Evolutionary conservation across 2,329 filamentous ascomycete species (phyloP).

Genomic region (Dactylellina parvicollis): DNA sequence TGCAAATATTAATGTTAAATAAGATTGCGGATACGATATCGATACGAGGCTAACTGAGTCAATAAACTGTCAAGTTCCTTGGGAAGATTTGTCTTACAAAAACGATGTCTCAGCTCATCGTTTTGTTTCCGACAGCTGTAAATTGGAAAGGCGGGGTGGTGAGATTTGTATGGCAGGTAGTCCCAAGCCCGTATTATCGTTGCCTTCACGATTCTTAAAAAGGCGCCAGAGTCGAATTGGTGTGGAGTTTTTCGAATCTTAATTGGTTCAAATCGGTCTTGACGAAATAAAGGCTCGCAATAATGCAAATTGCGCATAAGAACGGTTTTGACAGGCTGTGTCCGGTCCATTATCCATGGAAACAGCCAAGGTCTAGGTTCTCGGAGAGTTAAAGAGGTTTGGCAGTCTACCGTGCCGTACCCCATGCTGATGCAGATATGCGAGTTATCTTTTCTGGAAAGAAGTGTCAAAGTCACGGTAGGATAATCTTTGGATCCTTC

Average conservation of each 20-base stretch:
- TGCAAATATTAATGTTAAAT: constrained; percentile 28
- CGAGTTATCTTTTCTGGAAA: constrained; percentile 53
- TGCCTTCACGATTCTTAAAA: constrained; percentile 13
- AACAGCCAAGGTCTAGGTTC: constrained; percentile 50
- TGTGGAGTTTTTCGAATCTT: constrained; percentile 52
- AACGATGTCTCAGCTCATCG: constrained; percentile 4
- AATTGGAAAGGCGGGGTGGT: constrained; percentile 38
- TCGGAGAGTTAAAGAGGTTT: constrained; percentile 52
- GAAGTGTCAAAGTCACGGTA: constrained; percentile 43
- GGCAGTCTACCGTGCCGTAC: constrained; percentile 47
- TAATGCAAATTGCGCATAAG: constrained; percentile 52
- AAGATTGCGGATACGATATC: constrained; percentile 40
- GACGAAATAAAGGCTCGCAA: constrained; percentile 22
- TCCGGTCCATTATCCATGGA: constrained; percentile 47
- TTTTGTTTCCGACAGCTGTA: constrained; percentile 10
- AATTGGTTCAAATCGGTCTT: constrained; percentile 43
- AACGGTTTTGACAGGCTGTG: constrained; percentile 54
- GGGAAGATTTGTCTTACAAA: constrained; percentile 7
- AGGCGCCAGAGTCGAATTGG: constrained; percentile 42
- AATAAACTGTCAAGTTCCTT: constrained; percentile 12
- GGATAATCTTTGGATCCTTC: constrained; percentile 53
- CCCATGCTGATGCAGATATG: constrained; percentile 48
- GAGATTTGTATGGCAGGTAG: constrained; percentile 19
- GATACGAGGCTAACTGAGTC: constrained; percentile 31
- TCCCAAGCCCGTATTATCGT: constrained; percentile 24